phyloP scores from a whole-genome alignment of 2,329 filamentous ascomycete species.

The Aspergillus vadensis region DNA sequence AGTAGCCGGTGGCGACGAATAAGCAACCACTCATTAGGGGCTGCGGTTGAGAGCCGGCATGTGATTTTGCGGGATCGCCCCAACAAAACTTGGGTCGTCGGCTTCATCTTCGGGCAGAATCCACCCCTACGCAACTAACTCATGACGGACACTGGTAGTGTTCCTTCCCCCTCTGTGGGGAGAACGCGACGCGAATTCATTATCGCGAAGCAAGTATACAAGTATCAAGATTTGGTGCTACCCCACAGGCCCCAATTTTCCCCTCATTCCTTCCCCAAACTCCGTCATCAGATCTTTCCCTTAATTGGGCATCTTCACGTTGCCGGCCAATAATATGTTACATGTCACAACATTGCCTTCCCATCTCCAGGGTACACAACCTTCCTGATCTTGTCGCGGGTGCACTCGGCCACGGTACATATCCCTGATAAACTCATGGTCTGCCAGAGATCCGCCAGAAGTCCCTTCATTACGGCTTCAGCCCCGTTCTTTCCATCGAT shows the following conservation, averaged over 20 bases:
- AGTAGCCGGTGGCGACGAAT: conserved; percentile 7
- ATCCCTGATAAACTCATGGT: conserved; percentile 60
- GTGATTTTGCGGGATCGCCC: conserved; percentile 22
- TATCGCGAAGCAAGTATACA: not conserved
- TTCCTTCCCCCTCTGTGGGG: not conserved
- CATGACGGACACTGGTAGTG: not conserved
- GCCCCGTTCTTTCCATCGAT: conserved; percentile 59
- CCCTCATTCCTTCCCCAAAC: not conserved
- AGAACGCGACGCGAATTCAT: not conserved
- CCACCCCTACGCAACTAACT: not conserved
- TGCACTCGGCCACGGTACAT: conserved; percentile 37
- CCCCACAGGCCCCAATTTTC: not conserved
- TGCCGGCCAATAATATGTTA: not conserved
- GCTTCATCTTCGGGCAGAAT: not conserved
- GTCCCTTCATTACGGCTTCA: conserved; percentile 52
- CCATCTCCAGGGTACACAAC: conserved; percentile 40
- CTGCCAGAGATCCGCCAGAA: conserved; percentile 58
- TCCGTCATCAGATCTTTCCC: not conserved
- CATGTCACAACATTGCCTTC: conserved; percentile 35
- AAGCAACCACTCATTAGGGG: not conserved
- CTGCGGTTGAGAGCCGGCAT: conserved; percentile 17
- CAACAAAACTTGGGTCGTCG: conserved; percentile 13
- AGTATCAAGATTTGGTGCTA: not conserved
- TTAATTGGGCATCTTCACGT: not conserved
- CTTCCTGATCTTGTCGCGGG: conserved; percentile 35